Percentiles rank a stretch among this genome's conserved stretches.
These are phyloP conservation scores for Cercis canadensis DNA, from an alignment of 306 rosid species.

Conservation along the genomic window DNA sequence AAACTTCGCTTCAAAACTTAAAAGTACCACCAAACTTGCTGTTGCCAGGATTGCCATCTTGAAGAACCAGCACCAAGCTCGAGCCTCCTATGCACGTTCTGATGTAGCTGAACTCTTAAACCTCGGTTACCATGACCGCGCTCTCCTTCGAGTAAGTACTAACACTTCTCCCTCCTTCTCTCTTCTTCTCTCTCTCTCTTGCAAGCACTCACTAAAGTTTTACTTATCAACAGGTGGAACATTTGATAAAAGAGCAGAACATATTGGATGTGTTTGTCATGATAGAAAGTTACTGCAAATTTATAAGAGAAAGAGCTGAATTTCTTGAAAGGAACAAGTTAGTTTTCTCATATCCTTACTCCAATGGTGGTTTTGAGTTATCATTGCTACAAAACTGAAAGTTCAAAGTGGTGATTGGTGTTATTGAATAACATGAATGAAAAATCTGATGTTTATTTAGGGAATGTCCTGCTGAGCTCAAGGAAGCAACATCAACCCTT, in stretches of 20 bases:
- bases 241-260: slow-evolving; percentile 62
- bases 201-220: slow-evolving; percentile 4
- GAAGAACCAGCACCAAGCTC: slow-evolving; percentile 55
- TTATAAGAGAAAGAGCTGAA: slow-evolving; percentile 47
- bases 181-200: background rate
- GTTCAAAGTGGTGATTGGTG: background rate
- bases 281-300: slow-evolving; percentile 57
- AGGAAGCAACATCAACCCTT: slow-evolving; percentile 63
- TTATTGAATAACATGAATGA: background rate
- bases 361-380: background rate
- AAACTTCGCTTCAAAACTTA: slow-evolving; percentile 57
- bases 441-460: slow-evolving; percentile 36
- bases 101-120: slow-evolving; percentile 64
- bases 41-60: slow-evolving; percentile 62
- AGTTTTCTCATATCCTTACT: slow-evolving; percentile 29
- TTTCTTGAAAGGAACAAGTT: slow-evolving; percentile 53
- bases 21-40: slow-evolving; percentile 45
- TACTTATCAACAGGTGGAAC: slow-evolving; percentile 58
- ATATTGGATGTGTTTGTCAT: slow-evolving; percentile 56
- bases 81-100: slow-evolving; percentile 54
- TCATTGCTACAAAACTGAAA: background rate
- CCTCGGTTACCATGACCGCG: slow-evolving; percentile 62
- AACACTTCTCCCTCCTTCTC: background rate
- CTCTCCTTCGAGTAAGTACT: slow-evolving; percentile 62
- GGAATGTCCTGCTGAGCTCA: slow-evolving; percentile 67